Conservation (phyloP, 2,329 filamentous ascomycete genomes). For the Curvularia spicifera region DNA sequence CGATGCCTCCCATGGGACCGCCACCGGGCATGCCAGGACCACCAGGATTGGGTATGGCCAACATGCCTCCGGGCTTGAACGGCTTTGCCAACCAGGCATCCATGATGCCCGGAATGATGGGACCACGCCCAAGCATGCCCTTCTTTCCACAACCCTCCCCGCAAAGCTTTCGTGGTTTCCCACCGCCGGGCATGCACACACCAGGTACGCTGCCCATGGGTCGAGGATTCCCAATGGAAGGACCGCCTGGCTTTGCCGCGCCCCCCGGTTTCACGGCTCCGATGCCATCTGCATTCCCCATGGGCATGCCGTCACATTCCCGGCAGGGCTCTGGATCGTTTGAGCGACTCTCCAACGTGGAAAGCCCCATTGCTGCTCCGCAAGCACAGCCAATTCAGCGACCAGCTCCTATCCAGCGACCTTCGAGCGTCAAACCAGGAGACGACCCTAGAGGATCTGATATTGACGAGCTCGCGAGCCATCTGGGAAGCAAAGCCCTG, state of each 20-base stretch:
- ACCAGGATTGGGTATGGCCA: constrained; percentile 55
- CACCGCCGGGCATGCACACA: constrained; percentile 61
- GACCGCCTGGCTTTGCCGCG: constrained; percentile 54
- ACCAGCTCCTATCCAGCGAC: constrained; percentile 86
- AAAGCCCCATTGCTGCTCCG: constrained; percentile 57
- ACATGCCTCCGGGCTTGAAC: constrained; percentile 58
- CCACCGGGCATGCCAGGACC: constrained; percentile 65
- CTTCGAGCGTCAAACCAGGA: constrained; percentile 71
- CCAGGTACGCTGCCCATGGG: constrained; percentile 54
- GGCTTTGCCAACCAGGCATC: constrained; percentile 59
- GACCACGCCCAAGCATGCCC: constrained; percentile 62
- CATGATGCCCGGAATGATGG: constrained; percentile 60
- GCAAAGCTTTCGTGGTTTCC: constrained; percentile 61
- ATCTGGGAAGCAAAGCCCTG: constrained; percentile 88
- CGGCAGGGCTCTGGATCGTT: constrained; percentile 74
- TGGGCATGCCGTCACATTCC: constrained; percentile 65
- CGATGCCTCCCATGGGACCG: constrained; percentile 68
- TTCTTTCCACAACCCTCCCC: constrained; percentile 62
- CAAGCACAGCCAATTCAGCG: constrained; percentile 77
- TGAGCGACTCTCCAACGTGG: constrained; percentile 62
- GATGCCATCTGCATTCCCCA: constrained; percentile 48
- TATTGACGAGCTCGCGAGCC: constrained; percentile 75
- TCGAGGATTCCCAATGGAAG: constrained; percentile 61
- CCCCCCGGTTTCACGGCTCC: constrained; percentile 48
- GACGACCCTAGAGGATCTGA: constrained; percentile 56